Conservation (phyloP, 352 stramenopile genomes). For the Thraustochytrium sp. region DNA sequence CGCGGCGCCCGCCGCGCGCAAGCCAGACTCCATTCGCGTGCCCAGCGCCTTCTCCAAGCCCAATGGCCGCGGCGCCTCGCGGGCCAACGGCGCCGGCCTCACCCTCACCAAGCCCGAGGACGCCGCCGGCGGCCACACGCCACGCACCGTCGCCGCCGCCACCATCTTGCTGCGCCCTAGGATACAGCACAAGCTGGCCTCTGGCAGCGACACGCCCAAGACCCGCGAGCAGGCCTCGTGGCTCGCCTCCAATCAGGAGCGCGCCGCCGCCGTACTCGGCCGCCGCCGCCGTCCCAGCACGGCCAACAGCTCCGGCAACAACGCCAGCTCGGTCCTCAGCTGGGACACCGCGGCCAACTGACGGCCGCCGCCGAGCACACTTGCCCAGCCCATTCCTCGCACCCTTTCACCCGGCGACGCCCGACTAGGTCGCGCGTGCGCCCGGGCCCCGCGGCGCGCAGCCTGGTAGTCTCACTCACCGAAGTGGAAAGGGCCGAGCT, state of each 20-base stretch:
- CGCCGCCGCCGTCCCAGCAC: not conserved
- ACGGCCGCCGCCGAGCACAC: too few species aligned
- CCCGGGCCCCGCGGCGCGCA: too few species aligned
- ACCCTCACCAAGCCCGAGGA: not conserved
- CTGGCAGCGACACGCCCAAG: conserved; percentile 16
- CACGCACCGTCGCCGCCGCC: not conserved
- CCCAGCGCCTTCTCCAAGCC: not conserved
- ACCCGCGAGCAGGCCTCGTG: conserved; percentile 12
- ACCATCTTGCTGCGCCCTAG: not conserved
- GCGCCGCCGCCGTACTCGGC: not conserved
- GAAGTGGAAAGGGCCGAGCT: too few species aligned
- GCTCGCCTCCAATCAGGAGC: conserved; percentile 6
- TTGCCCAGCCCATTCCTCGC: too few species aligned
- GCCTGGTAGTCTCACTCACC: too few species aligned
- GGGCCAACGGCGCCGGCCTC: too few species aligned
- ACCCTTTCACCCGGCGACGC: too few species aligned
- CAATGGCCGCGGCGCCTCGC: not conserved
- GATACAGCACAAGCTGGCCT: not conserved
- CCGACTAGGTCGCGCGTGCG: too few species aligned
- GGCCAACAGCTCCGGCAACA: not conserved
- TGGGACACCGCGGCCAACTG: conserved; percentile 1
- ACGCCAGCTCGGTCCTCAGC: not conserved
- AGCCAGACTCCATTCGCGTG: conserved; percentile 24
- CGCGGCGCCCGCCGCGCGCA: not conserved
- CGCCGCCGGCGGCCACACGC: not conserved